Evolutionary conservation across 495 filamentous ascomycete species (phyloP).

Genomic region (Tuber indicum): DNA sequence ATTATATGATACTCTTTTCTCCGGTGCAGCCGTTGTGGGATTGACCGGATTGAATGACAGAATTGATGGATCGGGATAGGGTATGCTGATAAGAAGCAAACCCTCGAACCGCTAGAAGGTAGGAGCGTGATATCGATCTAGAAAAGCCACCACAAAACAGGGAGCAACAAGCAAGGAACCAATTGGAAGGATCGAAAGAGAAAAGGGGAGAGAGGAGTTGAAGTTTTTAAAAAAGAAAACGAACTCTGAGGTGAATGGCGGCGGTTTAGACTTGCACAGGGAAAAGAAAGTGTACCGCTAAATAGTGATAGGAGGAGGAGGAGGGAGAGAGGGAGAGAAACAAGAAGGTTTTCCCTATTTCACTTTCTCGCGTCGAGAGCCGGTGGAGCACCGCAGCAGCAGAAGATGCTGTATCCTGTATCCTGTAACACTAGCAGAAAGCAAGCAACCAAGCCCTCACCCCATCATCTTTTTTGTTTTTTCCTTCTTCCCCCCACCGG

Average conservation of each 20-base stretch:
- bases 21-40: neutral
- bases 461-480: neutral
- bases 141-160: neutral
- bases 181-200: constrained; percentile 3
- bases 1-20: neutral
- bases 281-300: neutral
- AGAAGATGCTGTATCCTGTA: neutral
- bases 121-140: constrained; percentile 2
- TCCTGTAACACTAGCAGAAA: neutral
- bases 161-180: neutral
- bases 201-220: neutral
- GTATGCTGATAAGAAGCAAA: neutral
- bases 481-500: neutral
- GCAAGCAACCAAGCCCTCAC: neutral
- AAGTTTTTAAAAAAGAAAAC: neutral
- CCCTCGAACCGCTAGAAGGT: neutral
- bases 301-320: neutral
- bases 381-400: neutral
- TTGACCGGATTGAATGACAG: neutral
- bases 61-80: neutral
- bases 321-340: neutral
- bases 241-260: neutral
- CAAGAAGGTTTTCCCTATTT: neutral
- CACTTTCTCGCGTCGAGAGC: neutral
- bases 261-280: neutral